Evolutionary conservation across 768 basidiomycete species (phyloP), one percentile per base, ranked within the genome.

Genomic region (Podaxis sp.): DNA sequence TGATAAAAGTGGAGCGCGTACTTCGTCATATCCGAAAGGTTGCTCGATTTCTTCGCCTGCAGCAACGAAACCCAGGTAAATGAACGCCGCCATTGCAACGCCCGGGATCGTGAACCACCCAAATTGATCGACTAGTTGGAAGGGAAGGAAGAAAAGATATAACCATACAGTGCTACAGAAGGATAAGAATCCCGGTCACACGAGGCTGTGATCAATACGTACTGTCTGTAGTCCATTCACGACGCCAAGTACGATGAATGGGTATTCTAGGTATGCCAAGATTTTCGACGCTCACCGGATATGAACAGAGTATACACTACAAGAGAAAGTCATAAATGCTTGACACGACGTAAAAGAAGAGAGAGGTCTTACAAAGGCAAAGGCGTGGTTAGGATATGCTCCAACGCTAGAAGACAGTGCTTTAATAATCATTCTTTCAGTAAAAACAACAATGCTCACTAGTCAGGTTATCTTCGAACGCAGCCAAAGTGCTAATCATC

Each of bases 111-210:
- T 81, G 67, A 83, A 81, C 77, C 86, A 90, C 10, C 73, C 76
- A 64, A 90, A 86, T 36, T 80, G 79, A 47, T 74, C 74, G 54
- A 87, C 81, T 5, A 90, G 77, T 70, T 91, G 89, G 79, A 91
- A 89, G 1, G 89, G 90, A 1, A 91, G 76, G 71, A 88, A 86
- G 76, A 90, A 88, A 2, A 90, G 79, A 70, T 89, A 91, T 23
- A 87, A 68, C 87, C 85, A 88, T 38, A 88, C 84, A 42, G 85
- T 87, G 67, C 85, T 80, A 50, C 14, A 61, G 35, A 16, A 6
- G 32, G 23, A 9, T 61, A 38, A 37, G 54, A 48, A 48, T 28
- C 18, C 61, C n/a, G 44, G 50, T 42, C 36, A 58, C 5, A 23
- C 16, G 9, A 21, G 27, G 18, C 18, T 18, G 37, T n/a, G 37